Percentiles rank a stretch among this genome's conserved stretches.
Conservation (phyloP, 768 basidiomycete species). For the Tephrocybe sp. region DNA sequence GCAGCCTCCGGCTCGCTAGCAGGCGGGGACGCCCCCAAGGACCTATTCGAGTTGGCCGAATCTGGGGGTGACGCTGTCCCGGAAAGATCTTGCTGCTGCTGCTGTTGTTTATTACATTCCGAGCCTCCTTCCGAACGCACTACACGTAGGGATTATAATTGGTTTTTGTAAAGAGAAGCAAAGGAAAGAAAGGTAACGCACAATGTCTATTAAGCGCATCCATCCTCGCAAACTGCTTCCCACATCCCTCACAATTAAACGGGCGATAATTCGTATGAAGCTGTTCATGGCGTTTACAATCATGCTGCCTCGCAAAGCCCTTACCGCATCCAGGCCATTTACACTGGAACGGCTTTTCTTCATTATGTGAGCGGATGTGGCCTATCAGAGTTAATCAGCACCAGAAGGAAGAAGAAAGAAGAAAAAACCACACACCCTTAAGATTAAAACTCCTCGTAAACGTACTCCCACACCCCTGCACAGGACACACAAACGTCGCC, state of each 20-base stretch:
- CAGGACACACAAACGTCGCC: constrained; percentile 81
- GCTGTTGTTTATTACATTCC: constrained; percentile 58
- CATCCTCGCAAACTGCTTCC: constrained; percentile 91
- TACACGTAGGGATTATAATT: constrained; percentile 24
- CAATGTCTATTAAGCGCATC: constrained; percentile 93
- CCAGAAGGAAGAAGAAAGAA: not conserved
- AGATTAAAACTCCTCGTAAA: constrained; percentile 94
- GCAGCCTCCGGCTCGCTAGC: no score
- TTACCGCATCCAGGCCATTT: constrained; percentile 94
- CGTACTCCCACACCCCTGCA: constrained; percentile 82
- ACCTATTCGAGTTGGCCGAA: not conserved
- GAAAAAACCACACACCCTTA: constrained; percentile 57
- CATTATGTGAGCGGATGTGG: constrained; percentile 93
- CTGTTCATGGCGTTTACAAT: constrained; percentile 96
- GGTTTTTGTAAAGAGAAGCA: not conserved
- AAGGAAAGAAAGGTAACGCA: constrained; percentile 41
- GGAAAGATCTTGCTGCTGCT: no score
- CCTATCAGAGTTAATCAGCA: constrained; percentile 37
- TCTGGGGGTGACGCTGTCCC: constrained; percentile 17
- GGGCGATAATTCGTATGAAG: constrained; percentile 91
- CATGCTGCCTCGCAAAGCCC: constrained; percentile 92
- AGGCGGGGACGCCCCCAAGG: not conserved
- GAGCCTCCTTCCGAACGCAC: constrained; percentile 82
- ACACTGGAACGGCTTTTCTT: constrained; percentile 94
- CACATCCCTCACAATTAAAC: constrained; percentile 91